Conservation (phyloP, 2,329 filamentous ascomycete species). For the Rhinocladiella similis region DNA sequence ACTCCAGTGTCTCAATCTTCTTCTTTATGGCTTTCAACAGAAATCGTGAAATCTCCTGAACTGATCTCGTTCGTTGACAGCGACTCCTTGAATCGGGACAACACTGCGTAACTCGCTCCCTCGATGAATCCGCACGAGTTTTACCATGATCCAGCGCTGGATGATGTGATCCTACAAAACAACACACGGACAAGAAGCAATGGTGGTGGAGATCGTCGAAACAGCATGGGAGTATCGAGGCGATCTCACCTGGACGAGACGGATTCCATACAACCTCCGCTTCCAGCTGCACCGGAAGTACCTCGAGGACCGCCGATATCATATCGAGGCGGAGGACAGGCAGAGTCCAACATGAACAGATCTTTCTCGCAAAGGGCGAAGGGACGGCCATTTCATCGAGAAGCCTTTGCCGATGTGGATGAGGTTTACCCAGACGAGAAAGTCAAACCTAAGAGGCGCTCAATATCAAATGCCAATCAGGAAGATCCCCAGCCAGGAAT, state of each 20-base stretch:
- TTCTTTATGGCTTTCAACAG: constrained; percentile 4
- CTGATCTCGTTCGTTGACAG: neutral
- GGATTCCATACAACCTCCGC: constrained; percentile 1
- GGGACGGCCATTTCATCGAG: constrained; percentile 27
- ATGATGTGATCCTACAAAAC: constrained; percentile 17
- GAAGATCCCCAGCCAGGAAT: neutral
- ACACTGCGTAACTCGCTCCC: constrained; percentile 16
- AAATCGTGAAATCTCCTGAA: neutral
- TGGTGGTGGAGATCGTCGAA: constrained; percentile 12
- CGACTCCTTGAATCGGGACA: neutral
- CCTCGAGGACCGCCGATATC: constrained; percentile 60
- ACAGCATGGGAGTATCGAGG: constrained; percentile 6
- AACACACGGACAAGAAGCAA: constrained; percentile 4
- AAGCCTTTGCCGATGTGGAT: constrained; percentile 27
- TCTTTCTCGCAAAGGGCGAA: constrained; percentile 32
- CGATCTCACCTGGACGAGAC: constrained; percentile 13
- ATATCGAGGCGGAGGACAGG: constrained; percentile 50
- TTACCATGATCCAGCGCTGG: constrained; percentile 27
- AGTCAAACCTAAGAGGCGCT: constrained; percentile 6
- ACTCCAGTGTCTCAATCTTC: neutral
- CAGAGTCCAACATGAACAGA: constrained; percentile 31
- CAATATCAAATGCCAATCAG: constrained; percentile 2
- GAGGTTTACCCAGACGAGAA: constrained; percentile 6
- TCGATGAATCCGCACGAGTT: constrained; percentile 28
- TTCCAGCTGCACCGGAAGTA: constrained; percentile 56